These are phyloP conservation scores for Colletotrichum brevisporum DNA, from an alignment of 2,329 filamentous ascomycete species.

Conservation along the genomic window DNA sequence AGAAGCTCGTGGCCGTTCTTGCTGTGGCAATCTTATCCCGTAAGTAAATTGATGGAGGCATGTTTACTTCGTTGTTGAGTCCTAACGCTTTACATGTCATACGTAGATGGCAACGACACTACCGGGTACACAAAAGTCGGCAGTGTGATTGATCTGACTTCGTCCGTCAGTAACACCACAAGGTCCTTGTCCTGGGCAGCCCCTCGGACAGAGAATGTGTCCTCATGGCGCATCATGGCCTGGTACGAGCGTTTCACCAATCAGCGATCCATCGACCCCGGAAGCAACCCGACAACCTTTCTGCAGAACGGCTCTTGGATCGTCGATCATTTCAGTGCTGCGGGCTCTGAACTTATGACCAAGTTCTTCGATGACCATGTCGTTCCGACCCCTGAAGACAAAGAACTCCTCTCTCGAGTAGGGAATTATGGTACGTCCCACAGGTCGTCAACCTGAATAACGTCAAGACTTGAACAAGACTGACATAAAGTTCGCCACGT, in stretches of 20 bases:
- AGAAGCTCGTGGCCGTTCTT: constrained; percentile 1
- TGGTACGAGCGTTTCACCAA: constrained; percentile 45
- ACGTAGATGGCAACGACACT: too few relatives aligned
- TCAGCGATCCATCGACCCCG: constrained; percentile 42
- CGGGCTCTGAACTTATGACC: constrained; percentile 44
- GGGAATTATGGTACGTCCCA: constrained; percentile 43
- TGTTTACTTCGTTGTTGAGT: too few relatives aligned
- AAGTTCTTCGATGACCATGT: constrained; percentile 46
- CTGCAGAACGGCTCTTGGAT: constrained; percentile 46
- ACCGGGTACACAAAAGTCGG: too few relatives aligned
- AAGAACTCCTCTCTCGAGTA: constrained; percentile 33
- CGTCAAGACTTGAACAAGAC: too few relatives aligned
- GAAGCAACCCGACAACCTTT: constrained; percentile 31
- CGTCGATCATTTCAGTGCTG: constrained; percentile 46
- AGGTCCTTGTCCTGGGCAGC: too few relatives aligned
- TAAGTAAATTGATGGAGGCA: background rate
- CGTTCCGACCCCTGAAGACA: constrained; percentile 39
- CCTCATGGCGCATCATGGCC: constrained; percentile 41
- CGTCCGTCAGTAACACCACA: too few relatives aligned
- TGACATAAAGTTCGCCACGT: background rate
- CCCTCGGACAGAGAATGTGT: too few relatives aligned
- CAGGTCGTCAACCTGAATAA: background rate
- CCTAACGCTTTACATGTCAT: too few relatives aligned
- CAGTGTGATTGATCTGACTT: too few relatives aligned
- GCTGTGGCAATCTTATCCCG: background rate